Percentiles rank a stretch among this genome's conserved stretches.
phyloP scores from a whole-genome alignment of 371 early-diverging fungal species.

The Syncephalis plumigaleata region DNA sequence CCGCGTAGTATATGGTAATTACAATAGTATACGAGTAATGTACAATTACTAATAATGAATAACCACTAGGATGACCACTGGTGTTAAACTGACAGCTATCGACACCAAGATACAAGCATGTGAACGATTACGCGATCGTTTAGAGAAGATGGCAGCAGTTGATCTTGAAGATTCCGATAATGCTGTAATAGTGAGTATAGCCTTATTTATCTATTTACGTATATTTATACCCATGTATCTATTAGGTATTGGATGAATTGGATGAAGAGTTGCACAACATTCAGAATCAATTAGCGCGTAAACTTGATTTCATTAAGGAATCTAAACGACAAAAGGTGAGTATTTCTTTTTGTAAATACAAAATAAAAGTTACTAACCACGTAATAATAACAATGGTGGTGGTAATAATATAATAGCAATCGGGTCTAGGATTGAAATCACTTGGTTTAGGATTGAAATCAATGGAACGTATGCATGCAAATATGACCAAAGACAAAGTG shows the following conservation, averaged over 20 bases:
- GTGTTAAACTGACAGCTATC: conserved; percentile 8
- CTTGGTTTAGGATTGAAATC: too few species aligned
- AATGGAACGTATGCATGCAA: too few species aligned
- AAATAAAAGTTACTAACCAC: too few species aligned
- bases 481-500: conserved; percentile 13
- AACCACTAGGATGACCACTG: conserved; percentile 5
- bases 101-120: conserved; percentile 3
- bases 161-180: neutral
- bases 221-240: neutral
- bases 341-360: too few species aligned
- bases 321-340: conserved; percentile 2
- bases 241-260: too few species aligned
- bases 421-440: too few species aligned
- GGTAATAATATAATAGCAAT: too few species aligned
- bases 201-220: neutral
- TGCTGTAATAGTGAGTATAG: neutral
- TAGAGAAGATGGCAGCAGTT: neutral
- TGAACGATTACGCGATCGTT: conserved; percentile 3
- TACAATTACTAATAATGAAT: too few species aligned
- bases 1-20: conserved; percentile 18
- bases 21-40: conserved; percentile 9
- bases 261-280: conserved; percentile 11
- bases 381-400: too few species aligned
- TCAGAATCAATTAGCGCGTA: conserved; percentile 15
- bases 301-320: conserved; percentile 14